Evolutionary conservation across 106 monocot genomes (phyloP), one percentile per base, ranked within the genome.

Genomic region (Allium sativum): DNA sequence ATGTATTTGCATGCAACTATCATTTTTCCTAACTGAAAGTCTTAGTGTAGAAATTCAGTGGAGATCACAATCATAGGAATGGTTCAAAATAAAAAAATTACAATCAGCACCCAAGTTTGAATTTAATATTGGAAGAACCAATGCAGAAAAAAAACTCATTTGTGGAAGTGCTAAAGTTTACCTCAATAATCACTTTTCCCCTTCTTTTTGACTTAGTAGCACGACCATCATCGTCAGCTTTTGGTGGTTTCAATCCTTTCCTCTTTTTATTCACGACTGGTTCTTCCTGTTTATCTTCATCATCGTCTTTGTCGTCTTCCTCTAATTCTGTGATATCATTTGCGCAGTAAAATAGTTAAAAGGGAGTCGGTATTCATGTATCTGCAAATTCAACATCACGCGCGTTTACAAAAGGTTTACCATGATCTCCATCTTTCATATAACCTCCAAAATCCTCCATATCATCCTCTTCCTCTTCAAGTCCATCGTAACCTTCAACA

Each of bases 401-500:
- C 10, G 2, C 8, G 4, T 9, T 18, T 41, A n/a, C 4, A 50
- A 42, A 56, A 21, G 40, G 42, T n/a, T 11, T 19, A 43, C 14
- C 46, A 41, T 21, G 12, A 47, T 43, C 47, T 2, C 58, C 52
- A 52, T 68, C 65, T 47, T 76, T 68, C 42, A 40, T 44, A 62
- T 80, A 78, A 62, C 75, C 79, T 63, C 70, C 75, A 73, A 78
- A 90, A 58, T 95, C 94, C 74, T 86, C 94, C 61, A 95, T 83
- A 52, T 95, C 94, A 58, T 60, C 60, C 44, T 79, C 81, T 72
- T 84, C 90, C 63, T 93, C 88, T 73, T 81, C 81, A 67, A 77
- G 73, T 46, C 79, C 89, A 56, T 84, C 83, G 56, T 80, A 74
- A 5, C 79, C 87, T 82, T 87, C 90, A 44, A 95, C 87, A 72